These are phyloP conservation scores for Xerocomus nothofagi DNA, from an alignment of 1,284 basidiomycete species.

Conservation along the genomic window DNA sequence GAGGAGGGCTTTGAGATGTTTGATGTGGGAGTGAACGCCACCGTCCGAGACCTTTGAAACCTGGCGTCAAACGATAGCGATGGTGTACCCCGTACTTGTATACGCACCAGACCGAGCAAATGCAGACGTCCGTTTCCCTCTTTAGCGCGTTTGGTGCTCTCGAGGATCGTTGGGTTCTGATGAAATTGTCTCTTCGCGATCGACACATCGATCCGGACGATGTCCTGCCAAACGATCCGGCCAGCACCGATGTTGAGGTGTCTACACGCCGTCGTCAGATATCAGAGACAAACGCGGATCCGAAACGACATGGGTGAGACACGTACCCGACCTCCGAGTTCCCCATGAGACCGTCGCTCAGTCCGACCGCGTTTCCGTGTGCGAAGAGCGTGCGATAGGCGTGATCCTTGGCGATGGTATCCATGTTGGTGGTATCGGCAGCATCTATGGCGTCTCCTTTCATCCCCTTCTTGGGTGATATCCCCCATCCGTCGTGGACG, in stretches of 20 bases:
- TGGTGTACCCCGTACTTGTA: neutral
- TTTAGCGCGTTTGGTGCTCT: constrained; percentile 75
- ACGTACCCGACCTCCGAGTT: constrained; percentile 92
- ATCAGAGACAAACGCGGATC: neutral
- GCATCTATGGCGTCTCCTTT: constrained; percentile 88
- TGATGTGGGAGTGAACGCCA: constrained; percentile 92
- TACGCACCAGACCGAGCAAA: constrained; percentile 75
- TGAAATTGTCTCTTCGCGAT: constrained; percentile 89
- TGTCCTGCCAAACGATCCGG: constrained; percentile 93
- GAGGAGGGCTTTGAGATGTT: constrained; percentile 82
- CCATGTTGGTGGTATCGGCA: constrained; percentile 84
- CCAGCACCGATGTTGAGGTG: constrained; percentile 93
- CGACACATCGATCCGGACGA: constrained; percentile 86
- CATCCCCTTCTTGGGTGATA: constrained; percentile 61
- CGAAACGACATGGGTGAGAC: neutral
- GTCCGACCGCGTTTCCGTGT: constrained; percentile 83
- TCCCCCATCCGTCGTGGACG: constrained; percentile 94
- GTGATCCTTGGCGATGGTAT: constrained; percentile 77
- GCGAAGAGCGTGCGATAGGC: constrained; percentile 73
- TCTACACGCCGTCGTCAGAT: constrained; percentile 39
- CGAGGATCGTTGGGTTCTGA: constrained; percentile 71
- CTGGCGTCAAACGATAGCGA: neutral
- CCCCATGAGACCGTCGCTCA: constrained; percentile 91
- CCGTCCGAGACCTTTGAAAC: constrained; percentile 76
- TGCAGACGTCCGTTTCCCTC: constrained; percentile 79